These are phyloP conservation scores for Globisporangium lucens DNA, from an alignment of 352 stramenopile genomes.

Conservation along the genomic window DNA sequence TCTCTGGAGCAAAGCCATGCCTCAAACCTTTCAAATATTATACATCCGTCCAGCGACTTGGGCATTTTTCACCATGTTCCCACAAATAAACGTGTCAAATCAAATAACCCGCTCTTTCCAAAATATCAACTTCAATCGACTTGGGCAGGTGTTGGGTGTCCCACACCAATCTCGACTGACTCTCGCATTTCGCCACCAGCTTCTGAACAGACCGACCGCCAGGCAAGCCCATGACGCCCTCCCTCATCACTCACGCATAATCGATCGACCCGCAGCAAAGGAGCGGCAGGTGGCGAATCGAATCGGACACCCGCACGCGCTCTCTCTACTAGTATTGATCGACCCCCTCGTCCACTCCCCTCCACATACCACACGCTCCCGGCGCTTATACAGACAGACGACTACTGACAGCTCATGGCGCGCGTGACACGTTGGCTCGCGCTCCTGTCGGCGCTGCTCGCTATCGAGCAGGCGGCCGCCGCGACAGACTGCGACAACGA, in stretches of 20 bases:
- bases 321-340: background rate
- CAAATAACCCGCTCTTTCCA: background rate
- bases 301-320: background rate
- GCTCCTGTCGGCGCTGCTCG: background rate
- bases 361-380: background rate
- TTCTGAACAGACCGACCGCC: background rate
- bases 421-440: conserved; percentile 11
- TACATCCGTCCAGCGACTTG: background rate
- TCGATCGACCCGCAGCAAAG: background rate
- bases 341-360: background rate
- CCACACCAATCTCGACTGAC: conserved; percentile 7
- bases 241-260: background rate
- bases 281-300: background rate
- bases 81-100: background rate
- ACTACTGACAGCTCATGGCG: conserved; percentile 5
- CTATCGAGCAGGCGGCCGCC: background rate
- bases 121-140: background rate
- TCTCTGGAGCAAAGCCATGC: background rate
- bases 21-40: background rate
- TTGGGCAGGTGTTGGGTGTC: background rate
- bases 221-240: background rate
- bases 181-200: background rate
- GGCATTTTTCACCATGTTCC: background rate
- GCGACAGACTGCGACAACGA: conserved; percentile 26
- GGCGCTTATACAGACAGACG: background rate